phyloP scores from a whole-genome alignment of 2,329 filamentous ascomycete genomes.

The Hypoxylon sp. region DNA sequence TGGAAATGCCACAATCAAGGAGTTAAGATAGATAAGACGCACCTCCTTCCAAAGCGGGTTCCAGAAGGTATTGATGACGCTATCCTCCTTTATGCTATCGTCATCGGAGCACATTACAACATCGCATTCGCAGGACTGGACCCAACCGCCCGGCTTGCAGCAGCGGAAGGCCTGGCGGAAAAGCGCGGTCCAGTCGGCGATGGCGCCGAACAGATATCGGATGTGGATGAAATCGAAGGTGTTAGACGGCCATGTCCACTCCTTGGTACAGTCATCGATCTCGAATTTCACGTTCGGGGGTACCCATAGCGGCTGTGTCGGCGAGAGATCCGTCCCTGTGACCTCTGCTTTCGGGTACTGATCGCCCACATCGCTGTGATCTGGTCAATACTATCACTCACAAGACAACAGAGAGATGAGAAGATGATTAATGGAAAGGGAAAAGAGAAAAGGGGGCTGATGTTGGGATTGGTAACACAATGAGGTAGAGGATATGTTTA shows the following conservation, averaged over 20 bases:
- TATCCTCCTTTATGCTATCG: constrained; percentile 38
- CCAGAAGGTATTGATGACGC: constrained; percentile 46
- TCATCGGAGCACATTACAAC: constrained; percentile 46
- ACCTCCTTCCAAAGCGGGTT: constrained; percentile 53
- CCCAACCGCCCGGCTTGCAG: constrained; percentile 65
- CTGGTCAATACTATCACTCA: neutral
- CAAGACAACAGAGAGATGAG: neutral
- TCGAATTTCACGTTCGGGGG: constrained; percentile 74
- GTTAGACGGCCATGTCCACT: constrained; percentile 59
- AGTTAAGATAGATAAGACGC: neutral
- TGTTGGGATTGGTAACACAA: neutral
- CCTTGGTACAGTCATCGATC: constrained; percentile 71
- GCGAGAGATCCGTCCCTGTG: constrained; percentile 69
- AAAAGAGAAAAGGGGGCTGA: no score
- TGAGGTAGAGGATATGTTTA: neutral
- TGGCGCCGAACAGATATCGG: constrained; percentile 65
- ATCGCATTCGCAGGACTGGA: constrained; percentile 43
- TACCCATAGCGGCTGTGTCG: constrained; percentile 70
- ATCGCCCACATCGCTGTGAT: constrained; percentile 15
- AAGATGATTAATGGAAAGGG: neutral
- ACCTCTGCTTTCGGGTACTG: constrained; percentile 61
- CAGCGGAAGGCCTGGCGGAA: constrained; percentile 61
- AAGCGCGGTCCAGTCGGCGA: constrained; percentile 59
- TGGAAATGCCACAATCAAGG: neutral
- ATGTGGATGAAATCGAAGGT: constrained; percentile 72